Evolutionary conservation across 495 filamentous ascomycete species (phyloP).

Genomic region (Aspergillus taichungensis): DNA sequence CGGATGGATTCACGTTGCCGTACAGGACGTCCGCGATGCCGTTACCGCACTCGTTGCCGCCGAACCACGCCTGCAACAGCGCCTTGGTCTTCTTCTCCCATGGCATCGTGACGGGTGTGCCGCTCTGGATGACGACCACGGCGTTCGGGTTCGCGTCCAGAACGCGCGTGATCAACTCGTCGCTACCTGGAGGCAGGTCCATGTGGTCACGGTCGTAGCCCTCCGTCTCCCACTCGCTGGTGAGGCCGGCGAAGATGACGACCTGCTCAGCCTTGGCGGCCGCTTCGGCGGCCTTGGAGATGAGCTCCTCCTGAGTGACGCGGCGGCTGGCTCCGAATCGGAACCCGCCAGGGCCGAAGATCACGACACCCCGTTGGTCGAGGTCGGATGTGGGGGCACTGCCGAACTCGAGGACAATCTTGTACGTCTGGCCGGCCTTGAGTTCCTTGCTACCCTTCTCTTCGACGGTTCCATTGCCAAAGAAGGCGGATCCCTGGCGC

Average conservation of each 20-base stretch:
- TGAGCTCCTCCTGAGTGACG: constrained; percentile 56
- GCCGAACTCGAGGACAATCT: constrained; percentile 54
- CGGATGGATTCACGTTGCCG: constrained; percentile 48
- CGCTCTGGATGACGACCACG: constrained; percentile 74
- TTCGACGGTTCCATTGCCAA: constrained; percentile 52
- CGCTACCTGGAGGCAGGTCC: constrained; percentile 71
- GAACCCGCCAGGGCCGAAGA: constrained; percentile 63
- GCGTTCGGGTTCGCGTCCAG: constrained; percentile 63
- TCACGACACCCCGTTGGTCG: constrained; percentile 37
- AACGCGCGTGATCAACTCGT: constrained; percentile 63
- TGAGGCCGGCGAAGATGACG: constrained; percentile 70
- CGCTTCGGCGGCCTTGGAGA: constrained; percentile 51
- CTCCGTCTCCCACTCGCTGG: constrained; percentile 83
- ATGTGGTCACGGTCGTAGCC: constrained; percentile 78
- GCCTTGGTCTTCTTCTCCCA: constrained; percentile 62
- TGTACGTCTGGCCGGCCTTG: constrained; percentile 51
- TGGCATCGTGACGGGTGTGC: constrained; percentile 78
- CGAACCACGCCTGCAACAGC: constrained; percentile 68
- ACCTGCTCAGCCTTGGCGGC: constrained; percentile 63
- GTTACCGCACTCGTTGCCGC: constrained; percentile 59
- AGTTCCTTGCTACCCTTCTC: constrained; percentile 48
- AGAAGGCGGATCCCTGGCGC: constrained; percentile 51
- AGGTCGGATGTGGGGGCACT: constrained; percentile 55
- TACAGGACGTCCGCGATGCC: constrained; percentile 51
- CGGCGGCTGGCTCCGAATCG: constrained; percentile 68